These are phyloP conservation scores for Monoraphidium neglectum DNA, from an alignment of 139 green algal genomes.

Conservation along the genomic window DNA sequence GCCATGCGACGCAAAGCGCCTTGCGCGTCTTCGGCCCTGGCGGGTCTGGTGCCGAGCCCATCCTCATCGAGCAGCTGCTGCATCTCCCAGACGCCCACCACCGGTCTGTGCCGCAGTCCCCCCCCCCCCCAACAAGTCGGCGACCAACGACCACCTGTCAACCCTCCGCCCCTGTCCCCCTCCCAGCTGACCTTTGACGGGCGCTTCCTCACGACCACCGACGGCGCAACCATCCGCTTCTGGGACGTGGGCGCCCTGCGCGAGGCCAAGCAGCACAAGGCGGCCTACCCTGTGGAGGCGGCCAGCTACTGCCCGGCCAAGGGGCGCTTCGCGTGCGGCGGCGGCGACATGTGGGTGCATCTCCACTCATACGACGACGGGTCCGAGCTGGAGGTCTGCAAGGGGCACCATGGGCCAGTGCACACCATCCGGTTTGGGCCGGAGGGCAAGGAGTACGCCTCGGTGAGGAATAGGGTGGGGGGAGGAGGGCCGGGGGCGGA, in stretches of 20 bases:
- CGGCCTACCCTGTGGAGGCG: slow-evolving; percentile 70
- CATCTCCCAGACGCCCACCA: too few species aligned
- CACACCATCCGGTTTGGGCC: slow-evolving; percentile 95
- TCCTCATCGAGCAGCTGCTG: too few species aligned
- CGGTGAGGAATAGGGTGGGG: too few species aligned
- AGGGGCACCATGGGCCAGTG: slow-evolving; percentile 97
- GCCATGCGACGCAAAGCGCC: too few species aligned
- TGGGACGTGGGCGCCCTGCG: slow-evolving; percentile 66
- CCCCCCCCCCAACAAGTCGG: too few species aligned
- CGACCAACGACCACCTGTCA: too few species aligned
- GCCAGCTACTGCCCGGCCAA: slow-evolving; percentile 78
- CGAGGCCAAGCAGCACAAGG: slow-evolving; percentile 41
- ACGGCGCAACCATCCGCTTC: slow-evolving; percentile 77
- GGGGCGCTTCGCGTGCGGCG: slow-evolving; percentile 77
- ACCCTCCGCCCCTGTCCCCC: not conserved
- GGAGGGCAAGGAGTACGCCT: slow-evolving; percentile 86
- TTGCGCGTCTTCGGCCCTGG: too few species aligned
- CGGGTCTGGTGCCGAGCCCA: too few species aligned
- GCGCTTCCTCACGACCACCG: slow-evolving; percentile 80
- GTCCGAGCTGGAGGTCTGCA: slow-evolving; percentile 78
- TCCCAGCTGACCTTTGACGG: slow-evolving; percentile 63
- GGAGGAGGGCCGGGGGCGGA: too few species aligned
- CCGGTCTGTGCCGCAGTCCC: too few species aligned
- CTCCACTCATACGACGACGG: slow-evolving; percentile 85
- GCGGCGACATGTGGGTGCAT: slow-evolving; percentile 97